Evolutionary conservation across 345 rosid genomes (phyloP).

Genomic region (Lepidium aucheri): DNA sequence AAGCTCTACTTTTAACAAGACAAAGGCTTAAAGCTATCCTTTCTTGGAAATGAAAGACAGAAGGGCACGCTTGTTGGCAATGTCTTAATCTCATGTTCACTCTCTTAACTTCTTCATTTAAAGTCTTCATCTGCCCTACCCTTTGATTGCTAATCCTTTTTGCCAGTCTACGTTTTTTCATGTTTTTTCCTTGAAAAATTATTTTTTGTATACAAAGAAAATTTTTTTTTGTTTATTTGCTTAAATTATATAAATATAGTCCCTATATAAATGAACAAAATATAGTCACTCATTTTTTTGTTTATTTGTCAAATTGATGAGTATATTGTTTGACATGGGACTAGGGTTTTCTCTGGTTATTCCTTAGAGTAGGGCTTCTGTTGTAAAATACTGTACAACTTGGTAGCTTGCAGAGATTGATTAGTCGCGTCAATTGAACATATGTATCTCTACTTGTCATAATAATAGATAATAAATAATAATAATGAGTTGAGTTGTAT

Average conservation of each 20-base stretch:
- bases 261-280: no score
- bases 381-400: not conserved
- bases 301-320: not conserved
- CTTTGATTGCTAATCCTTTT: no score
- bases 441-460: not conserved
- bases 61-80: constrained; percentile 37
- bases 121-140: not conserved
- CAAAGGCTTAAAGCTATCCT: constrained; percentile 35
- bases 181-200: no score
- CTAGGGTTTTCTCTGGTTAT: constrained; percentile 22
- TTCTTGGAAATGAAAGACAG: constrained; percentile 90
- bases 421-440: constrained; percentile 22
- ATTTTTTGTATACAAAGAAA: no score
- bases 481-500: not conserved
- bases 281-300: no score
- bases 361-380: constrained; percentile 20
- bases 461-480: not conserved
- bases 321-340: not conserved
- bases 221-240: no score
- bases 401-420: constrained; percentile 20
- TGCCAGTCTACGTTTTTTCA: no score
- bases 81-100: constrained; percentile 32
- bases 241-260: no score
- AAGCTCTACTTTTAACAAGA: constrained; percentile 60
- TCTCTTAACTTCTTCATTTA: constrained; percentile 15